Evolutionary conservation across 139 green algal genomes (phyloP).

Genomic region (Chlamydomonas schloesseri): DNA sequence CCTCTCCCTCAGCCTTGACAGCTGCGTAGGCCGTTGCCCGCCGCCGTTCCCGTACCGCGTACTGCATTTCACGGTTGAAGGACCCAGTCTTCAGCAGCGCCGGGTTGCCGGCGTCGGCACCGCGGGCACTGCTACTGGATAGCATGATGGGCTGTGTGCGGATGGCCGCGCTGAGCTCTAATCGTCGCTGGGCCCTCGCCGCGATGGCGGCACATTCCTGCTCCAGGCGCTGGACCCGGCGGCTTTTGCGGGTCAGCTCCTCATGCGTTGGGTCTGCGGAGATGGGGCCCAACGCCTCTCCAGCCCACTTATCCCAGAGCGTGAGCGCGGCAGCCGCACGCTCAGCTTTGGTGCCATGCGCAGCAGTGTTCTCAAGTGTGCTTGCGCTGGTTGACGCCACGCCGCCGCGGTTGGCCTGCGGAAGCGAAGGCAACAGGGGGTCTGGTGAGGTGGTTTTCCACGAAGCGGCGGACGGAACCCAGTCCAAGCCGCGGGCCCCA

Average conservation of each 20-base stretch:
- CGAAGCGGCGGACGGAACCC: background rate
- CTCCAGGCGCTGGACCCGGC: conserved; percentile 41
- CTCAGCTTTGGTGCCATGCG: conserved; percentile 7
- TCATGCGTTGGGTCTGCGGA: conserved; percentile 18
- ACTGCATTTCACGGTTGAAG: conserved; percentile 34
- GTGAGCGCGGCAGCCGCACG: conserved; percentile 6
- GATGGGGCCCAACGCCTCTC: conserved; percentile 41
- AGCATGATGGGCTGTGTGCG: background rate
- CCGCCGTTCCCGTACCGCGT: conserved; percentile 35
- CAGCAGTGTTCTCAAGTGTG: no score
- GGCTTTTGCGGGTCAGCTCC: conserved; percentile 44
- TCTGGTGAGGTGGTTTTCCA: no score
- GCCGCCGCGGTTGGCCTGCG: background rate
- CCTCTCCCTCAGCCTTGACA: background rate
- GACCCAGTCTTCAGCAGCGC: conserved; percentile 6
- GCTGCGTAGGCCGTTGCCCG: conserved; percentile 30
- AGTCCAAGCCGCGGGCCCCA: background rate
- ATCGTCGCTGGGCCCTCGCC: conserved; percentile 36
- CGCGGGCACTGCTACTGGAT: background rate
- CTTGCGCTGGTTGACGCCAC: no score
- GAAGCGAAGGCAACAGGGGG: background rate
- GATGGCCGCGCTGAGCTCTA: conserved; percentile 42
- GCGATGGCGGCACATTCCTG: conserved; percentile 51
- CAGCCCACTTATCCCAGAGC: conserved; percentile 45
- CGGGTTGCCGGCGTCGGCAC: background rate